phyloP scores from a whole-genome alignment of 768 basidiomycete species.

The Russula olivacea region DNA sequence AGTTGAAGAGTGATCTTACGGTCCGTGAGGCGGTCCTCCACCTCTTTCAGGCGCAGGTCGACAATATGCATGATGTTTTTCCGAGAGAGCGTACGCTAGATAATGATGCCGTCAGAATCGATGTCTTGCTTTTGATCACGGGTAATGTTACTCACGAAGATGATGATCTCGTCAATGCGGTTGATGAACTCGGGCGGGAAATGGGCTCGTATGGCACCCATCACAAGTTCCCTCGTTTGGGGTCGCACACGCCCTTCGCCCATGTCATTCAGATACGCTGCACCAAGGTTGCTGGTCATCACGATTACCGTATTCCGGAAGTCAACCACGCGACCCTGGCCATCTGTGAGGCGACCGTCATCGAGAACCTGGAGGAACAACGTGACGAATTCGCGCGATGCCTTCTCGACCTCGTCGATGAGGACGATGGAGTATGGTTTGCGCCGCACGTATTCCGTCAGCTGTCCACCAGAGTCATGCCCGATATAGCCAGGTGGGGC shows the following conservation, averaged over 20 bases:
- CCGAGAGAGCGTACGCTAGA: slow-evolving; percentile 72
- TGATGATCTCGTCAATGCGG: slow-evolving; percentile 79
- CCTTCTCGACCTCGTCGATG: slow-evolving; percentile 90
- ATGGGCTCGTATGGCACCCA: slow-evolving; percentile 72
- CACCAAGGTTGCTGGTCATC: slow-evolving; percentile 91
- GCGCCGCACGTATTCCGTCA: slow-evolving; percentile 89
- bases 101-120: slow-evolving; percentile 30
- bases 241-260: slow-evolving; percentile 61
- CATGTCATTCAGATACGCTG: slow-evolving; percentile 68
- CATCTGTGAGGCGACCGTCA: slow-evolving; percentile 87
- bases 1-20: slow-evolving; percentile 78
- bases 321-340: slow-evolving; percentile 84
- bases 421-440: slow-evolving; percentile 85
- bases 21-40: slow-evolving; percentile 72
- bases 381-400: slow-evolving; percentile 61
- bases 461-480: slow-evolving; percentile 81
- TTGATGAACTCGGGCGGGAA: slow-evolving; percentile 94
- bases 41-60: slow-evolving; percentile 78
- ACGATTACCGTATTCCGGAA: slow-evolving; percentile 91
- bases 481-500: slow-evolving; percentile 90
- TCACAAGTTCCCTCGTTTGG: slow-evolving; percentile 59
- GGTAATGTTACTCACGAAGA: slow-evolving; percentile 45
- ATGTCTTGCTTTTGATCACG: slow-evolving; percentile 14
- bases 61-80: slow-evolving; percentile 79
- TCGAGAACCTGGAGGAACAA: slow-evolving; percentile 82